phyloP scores from a whole-genome alignment of 176 grass and related monocot species.

The Bothriochloa decipiens region DNA sequence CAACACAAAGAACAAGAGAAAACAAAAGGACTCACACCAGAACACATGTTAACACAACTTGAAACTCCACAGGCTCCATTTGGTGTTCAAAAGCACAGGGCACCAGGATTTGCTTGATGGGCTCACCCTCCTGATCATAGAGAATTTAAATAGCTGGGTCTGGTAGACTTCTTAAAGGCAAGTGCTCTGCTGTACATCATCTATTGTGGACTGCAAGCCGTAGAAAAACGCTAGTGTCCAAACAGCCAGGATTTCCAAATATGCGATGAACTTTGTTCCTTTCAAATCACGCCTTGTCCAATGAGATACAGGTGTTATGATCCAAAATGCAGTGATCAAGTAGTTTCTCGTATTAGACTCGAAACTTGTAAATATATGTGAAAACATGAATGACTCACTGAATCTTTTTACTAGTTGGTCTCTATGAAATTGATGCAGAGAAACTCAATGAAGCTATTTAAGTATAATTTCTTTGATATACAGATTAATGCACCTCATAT shows the following conservation, averaged over 20 bases:
- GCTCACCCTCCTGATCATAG: background rate
- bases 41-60: background rate
- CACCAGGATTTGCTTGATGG: background rate
- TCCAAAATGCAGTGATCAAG: background rate
- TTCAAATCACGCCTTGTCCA: background rate
- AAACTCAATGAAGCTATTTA: background rate
- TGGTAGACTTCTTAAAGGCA: background rate
- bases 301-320: background rate
- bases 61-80: background rate
- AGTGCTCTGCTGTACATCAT: background rate
- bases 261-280: background rate
- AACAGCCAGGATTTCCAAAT: background rate
- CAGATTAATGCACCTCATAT: background rate
- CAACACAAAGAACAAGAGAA: background rate
- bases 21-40: background rate
- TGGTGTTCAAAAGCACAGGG: background rate
- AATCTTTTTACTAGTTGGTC: background rate
- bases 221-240: background rate
- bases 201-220: background rate
- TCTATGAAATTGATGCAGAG: background rate
- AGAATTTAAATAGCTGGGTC: background rate
- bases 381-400: background rate
- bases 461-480: background rate
- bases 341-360: background rate
- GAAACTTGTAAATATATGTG: background rate